These are phyloP conservation scores for Fusarium luffae DNA, from an alignment of 2,329 filamentous ascomycete genomes.

Conservation along the genomic window DNA sequence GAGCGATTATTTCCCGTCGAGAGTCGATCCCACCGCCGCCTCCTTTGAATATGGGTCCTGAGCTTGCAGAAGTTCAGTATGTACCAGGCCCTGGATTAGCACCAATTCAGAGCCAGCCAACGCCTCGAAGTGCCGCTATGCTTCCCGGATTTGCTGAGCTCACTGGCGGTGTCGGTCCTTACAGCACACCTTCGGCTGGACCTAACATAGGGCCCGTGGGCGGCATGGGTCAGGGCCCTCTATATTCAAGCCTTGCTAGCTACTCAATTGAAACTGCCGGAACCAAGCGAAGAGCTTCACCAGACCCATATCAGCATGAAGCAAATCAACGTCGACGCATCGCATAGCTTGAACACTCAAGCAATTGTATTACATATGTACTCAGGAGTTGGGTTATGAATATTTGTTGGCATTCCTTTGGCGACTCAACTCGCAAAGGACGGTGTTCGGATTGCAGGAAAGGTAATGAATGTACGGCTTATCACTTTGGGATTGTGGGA, in stretches of 20 bases:
- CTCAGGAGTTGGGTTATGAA: constrained; percentile 27
- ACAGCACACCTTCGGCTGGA: constrained; percentile 61
- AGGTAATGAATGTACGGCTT: constrained; percentile 26
- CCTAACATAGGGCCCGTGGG: constrained; percentile 46
- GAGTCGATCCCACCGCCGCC: constrained; percentile 53
- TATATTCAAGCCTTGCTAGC: constrained; percentile 50
- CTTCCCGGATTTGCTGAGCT: constrained; percentile 72
- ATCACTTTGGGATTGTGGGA: constrained; percentile 14
- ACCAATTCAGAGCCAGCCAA: constrained; percentile 62
- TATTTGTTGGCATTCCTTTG: constrained; percentile 20
- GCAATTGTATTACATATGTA: constrained; percentile 19
- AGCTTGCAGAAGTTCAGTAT: constrained; percentile 49
- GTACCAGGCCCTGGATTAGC: constrained; percentile 58
- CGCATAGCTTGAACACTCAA: constrained; percentile 33
- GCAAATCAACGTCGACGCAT: constrained; percentile 56
- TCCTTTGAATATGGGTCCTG: constrained; percentile 46
- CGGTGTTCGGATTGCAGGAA: constrained; percentile 13
- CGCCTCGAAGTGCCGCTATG: constrained; percentile 55
- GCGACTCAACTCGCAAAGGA: constrained; percentile 16
- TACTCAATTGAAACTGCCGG: constrained; percentile 55
- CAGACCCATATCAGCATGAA: constrained; percentile 58
- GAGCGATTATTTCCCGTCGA: constrained; percentile 55
- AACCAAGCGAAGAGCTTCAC: constrained; percentile 63
- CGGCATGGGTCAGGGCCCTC: constrained; percentile 52
- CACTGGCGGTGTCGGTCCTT: constrained; percentile 71